Percentiles rank a stretch among this genome's conserved stretches.
These are phyloP conservation scores for Poa annua DNA, from an alignment of 176 grass and related monocot species.

Conservation along the genomic window DNA sequence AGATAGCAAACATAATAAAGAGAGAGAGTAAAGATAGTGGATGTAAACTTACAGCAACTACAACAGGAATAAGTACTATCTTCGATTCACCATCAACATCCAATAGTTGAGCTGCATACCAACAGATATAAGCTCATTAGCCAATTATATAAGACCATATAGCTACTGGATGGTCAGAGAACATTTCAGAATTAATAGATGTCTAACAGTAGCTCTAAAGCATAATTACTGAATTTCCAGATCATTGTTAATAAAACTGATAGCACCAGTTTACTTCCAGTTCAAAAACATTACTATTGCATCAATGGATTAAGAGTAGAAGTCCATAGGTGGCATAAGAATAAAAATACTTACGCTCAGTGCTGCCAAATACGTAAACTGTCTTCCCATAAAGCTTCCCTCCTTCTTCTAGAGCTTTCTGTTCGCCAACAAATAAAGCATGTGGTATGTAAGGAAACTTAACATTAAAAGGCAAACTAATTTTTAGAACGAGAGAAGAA, in stretches of 20 bases:
- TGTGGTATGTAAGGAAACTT: constrained; percentile 19
- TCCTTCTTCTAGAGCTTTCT: constrained; percentile 81
- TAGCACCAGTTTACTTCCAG: neutral
- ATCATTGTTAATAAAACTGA: neutral
- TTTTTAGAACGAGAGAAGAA: neutral
- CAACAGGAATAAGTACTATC: constrained; percentile 74
- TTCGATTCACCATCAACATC: constrained; percentile 71
- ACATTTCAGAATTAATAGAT: constrained; percentile 14
- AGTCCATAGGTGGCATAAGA: neutral
- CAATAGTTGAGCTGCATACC: constrained; percentile 72
- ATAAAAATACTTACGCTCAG: constrained; percentile 61
- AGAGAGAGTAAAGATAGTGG: constrained; percentile 18
- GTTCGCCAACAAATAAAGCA: constrained; percentile 32
- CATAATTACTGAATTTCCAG: constrained; percentile 10
- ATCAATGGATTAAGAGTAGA: constrained; percentile 3
- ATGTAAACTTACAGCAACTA: constrained; percentile 77
- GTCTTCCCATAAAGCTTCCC: constrained; percentile 81
- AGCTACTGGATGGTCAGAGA: neutral
- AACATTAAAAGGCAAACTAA: neutral
- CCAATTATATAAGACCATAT: neutral
- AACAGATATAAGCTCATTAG: constrained; percentile 28
- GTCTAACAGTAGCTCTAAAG: constrained; percentile 6
- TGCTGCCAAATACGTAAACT: constrained; percentile 89
- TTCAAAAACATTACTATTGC: neutral
- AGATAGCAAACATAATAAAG: neutral